Evolutionary conservation across 768 basidiomycete genomes (phyloP).

Genomic region (Pisolithus microcarpus): DNA sequence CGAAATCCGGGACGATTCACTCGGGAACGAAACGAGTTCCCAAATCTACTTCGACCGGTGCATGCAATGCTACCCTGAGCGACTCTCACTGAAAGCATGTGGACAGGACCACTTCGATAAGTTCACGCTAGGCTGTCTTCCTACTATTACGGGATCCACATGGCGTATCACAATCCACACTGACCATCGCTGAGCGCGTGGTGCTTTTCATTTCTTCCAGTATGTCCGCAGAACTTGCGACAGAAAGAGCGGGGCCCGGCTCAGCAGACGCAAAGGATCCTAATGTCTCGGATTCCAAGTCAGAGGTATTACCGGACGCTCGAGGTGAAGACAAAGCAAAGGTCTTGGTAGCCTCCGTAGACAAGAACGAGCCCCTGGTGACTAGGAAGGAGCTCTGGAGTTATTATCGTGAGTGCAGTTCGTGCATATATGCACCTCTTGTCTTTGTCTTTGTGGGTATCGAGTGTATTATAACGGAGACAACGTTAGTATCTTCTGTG

Average conservation of each 20-base stretch:
- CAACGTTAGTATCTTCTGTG: conserved; percentile 40
- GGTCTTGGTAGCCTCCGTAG: conserved; percentile 34
- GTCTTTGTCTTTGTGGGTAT: not conserved
- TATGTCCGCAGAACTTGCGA: not conserved
- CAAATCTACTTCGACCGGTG: too few relatives aligned
- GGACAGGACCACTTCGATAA: too few relatives aligned
- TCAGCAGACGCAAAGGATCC: not conserved
- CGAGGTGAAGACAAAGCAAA: conserved; percentile 7
- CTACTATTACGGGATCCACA: too few relatives aligned
- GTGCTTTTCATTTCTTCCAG: not conserved
- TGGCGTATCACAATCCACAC: not conserved
- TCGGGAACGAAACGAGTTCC: too few relatives aligned
- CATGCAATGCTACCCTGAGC: too few relatives aligned
- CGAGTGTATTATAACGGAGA: conserved; percentile 79
- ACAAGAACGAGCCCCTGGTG: conserved; percentile 57
- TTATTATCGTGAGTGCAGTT: conserved; percentile 54
- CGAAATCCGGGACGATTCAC: too few relatives aligned
- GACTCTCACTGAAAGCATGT: too few relatives aligned
- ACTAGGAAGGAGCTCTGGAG: conserved; percentile 72
- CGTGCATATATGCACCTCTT: not conserved
- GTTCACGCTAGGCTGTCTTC: too few relatives aligned
- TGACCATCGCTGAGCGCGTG: not conserved
- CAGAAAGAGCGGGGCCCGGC: not conserved
- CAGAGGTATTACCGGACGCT: not conserved
- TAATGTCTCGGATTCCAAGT: not conserved